Evolutionary conservation across 495 filamentous ascomycete genomes (phyloP).

Genomic region (Trichoderma asperelloides): DNA sequence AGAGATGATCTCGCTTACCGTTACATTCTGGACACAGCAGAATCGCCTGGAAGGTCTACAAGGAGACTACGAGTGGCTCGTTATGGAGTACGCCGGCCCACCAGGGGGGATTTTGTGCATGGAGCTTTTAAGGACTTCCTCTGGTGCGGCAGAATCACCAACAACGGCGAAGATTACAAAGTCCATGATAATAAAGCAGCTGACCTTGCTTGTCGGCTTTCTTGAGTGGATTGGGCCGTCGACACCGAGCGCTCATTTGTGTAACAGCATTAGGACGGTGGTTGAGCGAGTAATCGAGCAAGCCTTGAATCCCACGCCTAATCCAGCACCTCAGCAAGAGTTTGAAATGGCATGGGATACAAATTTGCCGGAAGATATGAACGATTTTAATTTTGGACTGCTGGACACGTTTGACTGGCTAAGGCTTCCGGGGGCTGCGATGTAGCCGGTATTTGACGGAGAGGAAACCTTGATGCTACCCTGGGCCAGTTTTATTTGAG

Average conservation of each 20-base stretch:
- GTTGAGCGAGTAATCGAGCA: constrained; percentile 40
- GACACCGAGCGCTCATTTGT: constrained; percentile 45
- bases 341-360: neutral
- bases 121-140: constrained; percentile 33
- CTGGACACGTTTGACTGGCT: constrained; percentile 26
- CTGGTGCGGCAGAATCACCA: constrained; percentile 37
- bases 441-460: too few species aligned
- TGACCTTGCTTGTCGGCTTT: constrained; percentile 53
- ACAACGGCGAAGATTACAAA: constrained; percentile 34
- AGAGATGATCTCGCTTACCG: constrained; percentile 30
- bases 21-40: constrained; percentile 36
- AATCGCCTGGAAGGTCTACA: constrained; percentile 41
- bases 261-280: constrained; percentile 31
- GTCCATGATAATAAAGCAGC: constrained; percentile 53
- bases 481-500: neutral
- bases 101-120: constrained; percentile 51
- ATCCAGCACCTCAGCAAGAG: neutral
- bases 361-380: neutral
- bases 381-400: constrained; percentile 22
- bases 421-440: neutral
- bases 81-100: constrained; percentile 48
- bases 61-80: constrained; percentile 47
- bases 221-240: constrained; percentile 47
- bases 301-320: constrained; percentile 23
- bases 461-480: neutral